These are phyloP conservation scores for Fusarium foetens DNA, from an alignment of 2,329 filamentous ascomycete species.

Conservation along the genomic window DNA sequence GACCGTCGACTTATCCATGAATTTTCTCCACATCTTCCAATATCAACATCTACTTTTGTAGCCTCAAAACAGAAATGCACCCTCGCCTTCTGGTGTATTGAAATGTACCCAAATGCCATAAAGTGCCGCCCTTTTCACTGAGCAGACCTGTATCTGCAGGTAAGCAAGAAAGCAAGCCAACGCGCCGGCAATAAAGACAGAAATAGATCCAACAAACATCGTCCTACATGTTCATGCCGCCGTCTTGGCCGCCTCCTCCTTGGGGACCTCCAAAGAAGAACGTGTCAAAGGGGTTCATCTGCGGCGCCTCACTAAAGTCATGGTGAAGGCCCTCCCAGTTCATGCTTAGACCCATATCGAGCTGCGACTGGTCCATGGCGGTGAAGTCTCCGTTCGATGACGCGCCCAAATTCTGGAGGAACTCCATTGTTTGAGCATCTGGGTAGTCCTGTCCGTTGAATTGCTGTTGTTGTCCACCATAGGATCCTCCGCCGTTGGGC, in stretches of 20 bases:
- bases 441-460: slow-evolving; percentile 55
- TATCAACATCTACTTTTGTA: slow-evolving; percentile 7
- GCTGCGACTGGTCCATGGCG: slow-evolving; percentile 57
- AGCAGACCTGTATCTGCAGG: slow-evolving; percentile 21
- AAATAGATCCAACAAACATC: slow-evolving; percentile 6
- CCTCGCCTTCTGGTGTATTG: slow-evolving; percentile 12
- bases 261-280: slow-evolving; percentile 75
- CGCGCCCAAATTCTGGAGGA: slow-evolving; percentile 58
- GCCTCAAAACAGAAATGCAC: not conserved
- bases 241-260: slow-evolving; percentile 36
- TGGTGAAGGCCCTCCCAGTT: slow-evolving; percentile 72
- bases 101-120: slow-evolving; percentile 8
- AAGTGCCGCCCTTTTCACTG: slow-evolving; percentile 27
- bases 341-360: slow-evolving; percentile 74
- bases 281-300: slow-evolving; percentile 75
- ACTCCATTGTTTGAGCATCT: slow-evolving; percentile 65
- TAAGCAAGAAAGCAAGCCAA: slow-evolving; percentile 20
- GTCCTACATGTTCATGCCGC: slow-evolving; percentile 44
- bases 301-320: slow-evolving; percentile 68
- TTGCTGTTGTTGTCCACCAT: slow-evolving; percentile 48
- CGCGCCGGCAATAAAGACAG: slow-evolving; percentile 32
- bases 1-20: not conserved
- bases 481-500: slow-evolving; percentile 46
- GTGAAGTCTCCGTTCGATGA: slow-evolving; percentile 48
- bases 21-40: not conserved